Base-by-base conservation (phyloP, 225 moss, liverwort and hornwort species). In the Lunularia cruciata region DNA sequence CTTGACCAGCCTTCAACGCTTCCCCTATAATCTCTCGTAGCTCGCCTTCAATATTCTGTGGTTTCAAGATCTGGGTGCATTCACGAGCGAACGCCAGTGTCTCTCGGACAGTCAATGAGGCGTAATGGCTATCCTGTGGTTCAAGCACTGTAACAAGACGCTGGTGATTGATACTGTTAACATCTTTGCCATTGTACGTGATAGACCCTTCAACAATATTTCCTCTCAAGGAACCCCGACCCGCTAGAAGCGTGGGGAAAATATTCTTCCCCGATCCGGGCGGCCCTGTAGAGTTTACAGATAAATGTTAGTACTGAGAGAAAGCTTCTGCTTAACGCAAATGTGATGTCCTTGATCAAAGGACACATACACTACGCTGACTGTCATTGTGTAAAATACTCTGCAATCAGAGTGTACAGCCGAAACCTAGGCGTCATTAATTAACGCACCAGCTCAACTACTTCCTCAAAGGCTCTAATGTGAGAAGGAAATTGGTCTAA, bases 1-100 rank as follows among this genome's bases (percentile, higher is more conserved):
- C 89, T 82, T 93, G 90, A 12, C 87, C 89, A 32, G 67, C 83
- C 62, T 92, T 90, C 23, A 98, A 76, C 47, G 78, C 90, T 49
- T 98, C 90, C 38, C 90, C 89, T 72, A 93, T 65, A 3, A 89
- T 22, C 27, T 22, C 42, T 74, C 77, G 79, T 30, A 98, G 68
- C 46, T 98, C 87, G 11, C 78, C 73, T 43, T 15, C 59, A 40
- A 9, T 91, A 48, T 86, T 68, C 28, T 81, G 61, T 42, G 79
- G 25, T 56, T 76, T 82, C 11, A 81, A 83, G 70, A 86, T 84
- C 67, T 89, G 90, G 46, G 82, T 78, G 72, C 84, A 93, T 69
- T 91, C 85, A 27, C 83, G 84, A 40, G 93, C 88, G 47, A 91
- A 93, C 73, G 93, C 91, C 56, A 88, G 39, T 15, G 91, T 98